These are phyloP conservation scores for Zymoseptoria passerinii DNA, from an alignment of 2,329 filamentous ascomycete genomes.

Conservation along the genomic window DNA sequence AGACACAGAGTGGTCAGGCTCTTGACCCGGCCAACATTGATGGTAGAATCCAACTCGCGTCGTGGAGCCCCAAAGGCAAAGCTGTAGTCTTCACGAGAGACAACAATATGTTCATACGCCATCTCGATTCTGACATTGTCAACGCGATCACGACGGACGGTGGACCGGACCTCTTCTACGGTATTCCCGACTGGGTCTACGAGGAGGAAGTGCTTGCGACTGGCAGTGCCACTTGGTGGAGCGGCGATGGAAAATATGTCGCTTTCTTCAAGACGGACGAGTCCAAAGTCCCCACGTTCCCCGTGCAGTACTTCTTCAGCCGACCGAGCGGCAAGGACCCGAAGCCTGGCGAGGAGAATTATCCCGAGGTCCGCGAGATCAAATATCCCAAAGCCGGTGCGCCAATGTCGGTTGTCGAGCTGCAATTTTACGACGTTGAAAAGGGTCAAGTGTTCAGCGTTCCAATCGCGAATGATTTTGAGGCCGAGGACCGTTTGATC, in stretches of 20 bases:
- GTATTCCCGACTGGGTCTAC: constrained; percentile 95
- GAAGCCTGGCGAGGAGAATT: constrained; percentile 66
- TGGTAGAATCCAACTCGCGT: constrained; percentile 69
- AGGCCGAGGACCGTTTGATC: constrained; percentile 75
- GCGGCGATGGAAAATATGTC: constrained; percentile 75
- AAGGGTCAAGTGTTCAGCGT: constrained; percentile 74
- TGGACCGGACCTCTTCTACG: constrained; percentile 83
- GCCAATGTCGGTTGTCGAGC: constrained; percentile 80
- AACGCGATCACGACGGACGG: constrained; percentile 78
- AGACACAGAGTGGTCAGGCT: constrained; percentile 65
- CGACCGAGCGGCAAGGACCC: constrained; percentile 69
- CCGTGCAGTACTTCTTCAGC: constrained; percentile 86
- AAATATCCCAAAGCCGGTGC: constrained; percentile 96
- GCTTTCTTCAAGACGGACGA: constrained; percentile 94
- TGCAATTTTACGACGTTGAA: constrained; percentile 80
- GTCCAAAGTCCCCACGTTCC: constrained; percentile 80
- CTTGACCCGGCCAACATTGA: constrained; percentile 61
- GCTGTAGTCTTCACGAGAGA: constrained; percentile 80
- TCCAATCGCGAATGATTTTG: constrained; percentile 66
- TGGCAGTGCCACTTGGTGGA: constrained; percentile 91
- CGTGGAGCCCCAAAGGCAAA: constrained; percentile 82
- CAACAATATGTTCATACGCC: constrained; percentile 83
- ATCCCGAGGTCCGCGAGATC: constrained; percentile 83
- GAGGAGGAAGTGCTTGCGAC: constrained; percentile 75
- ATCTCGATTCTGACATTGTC: constrained; percentile 51